These are phyloP conservation scores for Yamadazyma philogaea DNA, from an alignment of 805 yeast species.

Conservation along the genomic window DNA sequence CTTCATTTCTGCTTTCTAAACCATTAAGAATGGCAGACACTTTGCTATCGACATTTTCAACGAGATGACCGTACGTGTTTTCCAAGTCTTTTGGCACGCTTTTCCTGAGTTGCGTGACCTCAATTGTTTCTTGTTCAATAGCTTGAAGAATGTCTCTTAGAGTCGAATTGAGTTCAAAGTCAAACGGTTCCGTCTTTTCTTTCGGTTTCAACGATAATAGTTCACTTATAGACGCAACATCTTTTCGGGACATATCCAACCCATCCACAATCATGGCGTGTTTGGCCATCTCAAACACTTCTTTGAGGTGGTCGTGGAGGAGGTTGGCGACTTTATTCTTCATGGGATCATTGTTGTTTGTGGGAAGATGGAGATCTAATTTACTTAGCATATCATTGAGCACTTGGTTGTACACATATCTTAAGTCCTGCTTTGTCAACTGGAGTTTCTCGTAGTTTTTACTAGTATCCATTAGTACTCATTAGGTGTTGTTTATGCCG, in stretches of 20 bases:
- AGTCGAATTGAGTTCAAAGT: conserved; percentile 55
- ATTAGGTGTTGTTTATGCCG: conserved; percentile 3
- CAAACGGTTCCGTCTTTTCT: conserved; percentile 66
- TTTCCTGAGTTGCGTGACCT: conserved; percentile 53
- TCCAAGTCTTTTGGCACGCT: conserved; percentile 46
- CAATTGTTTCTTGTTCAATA: conserved; percentile 61
- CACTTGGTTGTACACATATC: conserved; percentile 45
- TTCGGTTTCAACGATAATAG: conserved; percentile 25
- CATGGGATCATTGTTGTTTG: conserved; percentile 42
- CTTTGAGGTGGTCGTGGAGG: conserved; percentile 46
- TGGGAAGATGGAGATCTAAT: conserved; percentile 49
- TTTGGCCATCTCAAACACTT: conserved; percentile 55
- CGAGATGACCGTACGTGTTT: conserved; percentile 33
- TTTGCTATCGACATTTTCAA: conserved; percentile 28
- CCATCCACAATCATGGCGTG: conserved; percentile 61
- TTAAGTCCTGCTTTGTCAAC: conserved; percentile 52
- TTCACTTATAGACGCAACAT: conserved; percentile 21
- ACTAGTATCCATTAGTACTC: conserved; percentile 5
- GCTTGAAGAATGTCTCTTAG: conserved; percentile 54
- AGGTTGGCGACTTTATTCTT: conserved; percentile 40
- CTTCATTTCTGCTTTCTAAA: conserved; percentile 13
- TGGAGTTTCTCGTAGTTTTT: conserved; percentile 41
- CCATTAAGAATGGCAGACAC: conserved; percentile 26
- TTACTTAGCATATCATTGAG: conserved; percentile 40
- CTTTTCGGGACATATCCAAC: conserved; percentile 23